Evolutionary conservation across 1,284 basidiomycete genomes (phyloP).

Genomic region (Ustanciosporium gigantosporum): DNA sequence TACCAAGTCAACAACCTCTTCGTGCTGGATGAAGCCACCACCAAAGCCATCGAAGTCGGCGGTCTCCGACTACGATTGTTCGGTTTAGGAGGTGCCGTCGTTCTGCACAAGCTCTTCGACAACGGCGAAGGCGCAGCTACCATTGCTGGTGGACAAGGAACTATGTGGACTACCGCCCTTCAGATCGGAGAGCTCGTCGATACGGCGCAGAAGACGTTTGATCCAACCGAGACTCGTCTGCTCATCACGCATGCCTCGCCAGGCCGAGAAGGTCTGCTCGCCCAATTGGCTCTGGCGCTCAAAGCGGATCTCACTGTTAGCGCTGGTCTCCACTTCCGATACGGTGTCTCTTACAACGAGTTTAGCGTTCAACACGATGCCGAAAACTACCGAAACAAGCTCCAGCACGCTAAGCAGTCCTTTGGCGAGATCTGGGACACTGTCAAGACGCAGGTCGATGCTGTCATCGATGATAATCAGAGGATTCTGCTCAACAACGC

Average conservation of each 20-base stretch:
- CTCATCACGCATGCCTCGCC: constrained; percentile 90
- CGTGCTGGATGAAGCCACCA: constrained; percentile 91
- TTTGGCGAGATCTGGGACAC: constrained; percentile 93
- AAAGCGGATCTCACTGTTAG: constrained; percentile 94
- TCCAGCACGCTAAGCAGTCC: constrained; percentile 75
- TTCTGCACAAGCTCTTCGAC: constrained; percentile 96
- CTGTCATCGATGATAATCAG: constrained; percentile 88
- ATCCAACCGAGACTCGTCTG: constrained; percentile 88
- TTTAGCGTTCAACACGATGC: constrained; percentile 89
- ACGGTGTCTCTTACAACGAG: constrained; percentile 93
- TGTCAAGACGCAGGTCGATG: constrained; percentile 87
- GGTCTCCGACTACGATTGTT: constrained; percentile 90
- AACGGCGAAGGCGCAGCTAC: constrained; percentile 91
- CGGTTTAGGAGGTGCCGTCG: constrained; percentile 91
- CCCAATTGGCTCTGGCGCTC: constrained; percentile 83
- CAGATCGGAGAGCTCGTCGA: constrained; percentile 98
- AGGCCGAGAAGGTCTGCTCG: constrained; percentile 87
- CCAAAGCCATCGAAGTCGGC: constrained; percentile 84
- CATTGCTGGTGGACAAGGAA: constrained; percentile 94
- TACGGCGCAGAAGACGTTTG: constrained; percentile 86
- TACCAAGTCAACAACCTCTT: constrained; percentile 77
- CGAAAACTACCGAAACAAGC: constrained; percentile 83
- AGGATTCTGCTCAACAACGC: constrained; percentile 86
- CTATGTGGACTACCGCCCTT: constrained; percentile 97
- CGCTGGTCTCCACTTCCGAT: constrained; percentile 95